Base-by-base conservation (phyloP, 2,329 filamentous ascomycete genomes). In the Aspergillus sp. region DNA sequence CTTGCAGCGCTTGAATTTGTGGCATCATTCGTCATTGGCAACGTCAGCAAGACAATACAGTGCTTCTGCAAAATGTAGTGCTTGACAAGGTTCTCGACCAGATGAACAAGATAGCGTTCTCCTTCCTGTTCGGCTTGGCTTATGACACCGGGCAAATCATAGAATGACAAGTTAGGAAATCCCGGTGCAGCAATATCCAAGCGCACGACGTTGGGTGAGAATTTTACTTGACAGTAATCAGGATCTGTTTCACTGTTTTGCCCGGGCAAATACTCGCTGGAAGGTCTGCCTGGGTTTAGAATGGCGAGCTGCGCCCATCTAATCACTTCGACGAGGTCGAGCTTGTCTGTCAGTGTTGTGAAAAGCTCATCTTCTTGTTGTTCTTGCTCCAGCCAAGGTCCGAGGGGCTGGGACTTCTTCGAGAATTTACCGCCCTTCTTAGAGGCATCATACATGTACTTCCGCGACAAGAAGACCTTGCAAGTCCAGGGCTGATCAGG, bases 71-170 rank as follows among this genome's bases (percentile, higher is more conserved):
- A 76, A 4, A 96, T 88, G 65, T 96, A 96, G 0, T 87, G 80
- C 2, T 80, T 82, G 0, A 91, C 87, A 0, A 97, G 72, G 17
- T 90, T 89, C 54, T 87, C 82, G 0, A 96, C 89, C 0, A 95
- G 86, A 0, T 83, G 80, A 12, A 93, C 89, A 0, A 94, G 79
- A 59, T 90, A 90, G 9, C 84, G 81, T 15, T 93, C 87, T 2
- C 85, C 80, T 7, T 84, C 84, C 7, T 87, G 81, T 2, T 87
- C 85, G 0, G 88, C 84, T 7, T 89, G 89, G 19, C 87, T 86
- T 63, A 96, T 94, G 0, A 96, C 87, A 0, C 92, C 92, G 0
- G 92, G 92, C 0, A 97, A 81, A 62, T 97, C 92, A 62, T 91
- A 94, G 67, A 97, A 96, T 0, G 89, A 91, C 0, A 97, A 73